A percentile compares a stretch with the other conserved stretches of the same genome.
phyloP scores from a whole-genome alignment of 2,329 filamentous ascomycete genomes.

The Nigrospora oryzae region DNA sequence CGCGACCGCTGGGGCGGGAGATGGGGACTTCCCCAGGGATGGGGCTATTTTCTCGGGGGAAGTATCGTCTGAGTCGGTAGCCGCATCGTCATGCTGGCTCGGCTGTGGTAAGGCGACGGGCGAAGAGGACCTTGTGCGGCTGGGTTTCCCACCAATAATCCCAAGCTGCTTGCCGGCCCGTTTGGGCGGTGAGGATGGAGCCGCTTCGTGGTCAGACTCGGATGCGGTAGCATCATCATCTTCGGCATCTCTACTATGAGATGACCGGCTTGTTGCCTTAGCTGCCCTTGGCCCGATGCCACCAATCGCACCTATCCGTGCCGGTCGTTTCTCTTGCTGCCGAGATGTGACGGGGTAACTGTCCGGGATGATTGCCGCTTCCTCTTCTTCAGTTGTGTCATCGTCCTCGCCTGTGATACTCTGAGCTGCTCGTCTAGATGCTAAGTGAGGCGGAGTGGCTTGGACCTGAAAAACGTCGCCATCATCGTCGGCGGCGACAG shows the following conservation, averaged over 20 bases:
- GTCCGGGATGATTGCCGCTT: slow-evolving; percentile 8
- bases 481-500: slow-evolving; percentile 20
- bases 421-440: slow-evolving; percentile 19
- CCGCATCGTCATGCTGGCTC: slow-evolving; percentile 7
- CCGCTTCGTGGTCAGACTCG: slow-evolving; percentile 15
- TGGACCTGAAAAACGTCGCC: slow-evolving; percentile 46
- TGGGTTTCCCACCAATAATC: slow-evolving; percentile 13
- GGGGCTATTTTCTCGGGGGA: not conserved
- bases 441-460: slow-evolving; percentile 32
- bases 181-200: slow-evolving; percentile 7
- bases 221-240: slow-evolving; percentile 19
- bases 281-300: slow-evolving; percentile 5
- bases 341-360: slow-evolving; percentile 6
- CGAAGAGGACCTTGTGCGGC: not conserved
- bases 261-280: slow-evolving; percentile 11
- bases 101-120: not conserved
- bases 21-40: not conserved
- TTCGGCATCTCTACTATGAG: slow-evolving; percentile 9
- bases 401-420: slow-evolving; percentile 4
- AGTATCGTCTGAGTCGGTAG: slow-evolving; percentile 5
- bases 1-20: not conserved
- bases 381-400: slow-evolving; percentile 11
- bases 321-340: slow-evolving; percentile 5
- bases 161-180: slow-evolving; percentile 10
- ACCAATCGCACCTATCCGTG: slow-evolving; percentile 12